phyloP scores from a whole-genome alignment of 1,284 basidiomycete genomes.

The Apiotrichum sp. region DNA sequence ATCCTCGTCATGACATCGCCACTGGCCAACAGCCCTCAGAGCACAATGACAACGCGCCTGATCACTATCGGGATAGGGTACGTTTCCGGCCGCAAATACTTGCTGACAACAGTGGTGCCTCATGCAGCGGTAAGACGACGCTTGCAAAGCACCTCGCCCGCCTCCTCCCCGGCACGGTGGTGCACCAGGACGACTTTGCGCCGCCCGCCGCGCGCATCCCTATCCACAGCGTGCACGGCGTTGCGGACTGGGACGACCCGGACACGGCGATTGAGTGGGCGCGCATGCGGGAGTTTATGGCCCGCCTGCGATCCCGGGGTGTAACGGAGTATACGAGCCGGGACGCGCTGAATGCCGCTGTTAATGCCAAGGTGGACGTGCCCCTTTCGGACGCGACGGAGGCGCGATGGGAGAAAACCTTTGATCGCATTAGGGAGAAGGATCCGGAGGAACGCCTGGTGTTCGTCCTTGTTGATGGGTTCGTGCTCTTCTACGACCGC shows the following conservation, averaged over 20 bases:
- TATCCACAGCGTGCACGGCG: slow-evolving; percentile 61
- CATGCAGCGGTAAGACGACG: slow-evolving; percentile 76
- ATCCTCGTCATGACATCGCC: no score
- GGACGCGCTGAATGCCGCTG: slow-evolving; percentile 54
- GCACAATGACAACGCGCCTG: slow-evolving; percentile 11
- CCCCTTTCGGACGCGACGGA: slow-evolving; percentile 39
- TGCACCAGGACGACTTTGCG: slow-evolving; percentile 92
- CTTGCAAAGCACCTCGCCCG: slow-evolving; percentile 79
- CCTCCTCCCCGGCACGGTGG: slow-evolving; percentile 59
- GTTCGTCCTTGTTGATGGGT: slow-evolving; percentile 87
- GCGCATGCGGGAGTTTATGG: slow-evolving; percentile 48
- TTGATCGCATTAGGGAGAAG: slow-evolving; percentile 33
- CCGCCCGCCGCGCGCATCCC: slow-evolving; percentile 76
- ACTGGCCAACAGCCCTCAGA: not conserved
- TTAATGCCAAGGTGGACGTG: slow-evolving; percentile 72
- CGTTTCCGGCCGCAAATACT: not conserved
- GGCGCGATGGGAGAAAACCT: slow-evolving; percentile 53
- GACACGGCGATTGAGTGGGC: slow-evolving; percentile 77
- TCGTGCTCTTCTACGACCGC: slow-evolving; percentile 84
- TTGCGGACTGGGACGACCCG: slow-evolving; percentile 92
- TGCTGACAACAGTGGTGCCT: slow-evolving; percentile 27
- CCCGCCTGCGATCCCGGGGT: not conserved
- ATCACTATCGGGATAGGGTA: slow-evolving; percentile 30
- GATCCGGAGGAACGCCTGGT: slow-evolving; percentile 53
- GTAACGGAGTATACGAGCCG: no score